These are phyloP conservation scores for Amanita muscaria DNA, from an alignment of 768 basidiomycete species.

Conservation along the genomic window DNA sequence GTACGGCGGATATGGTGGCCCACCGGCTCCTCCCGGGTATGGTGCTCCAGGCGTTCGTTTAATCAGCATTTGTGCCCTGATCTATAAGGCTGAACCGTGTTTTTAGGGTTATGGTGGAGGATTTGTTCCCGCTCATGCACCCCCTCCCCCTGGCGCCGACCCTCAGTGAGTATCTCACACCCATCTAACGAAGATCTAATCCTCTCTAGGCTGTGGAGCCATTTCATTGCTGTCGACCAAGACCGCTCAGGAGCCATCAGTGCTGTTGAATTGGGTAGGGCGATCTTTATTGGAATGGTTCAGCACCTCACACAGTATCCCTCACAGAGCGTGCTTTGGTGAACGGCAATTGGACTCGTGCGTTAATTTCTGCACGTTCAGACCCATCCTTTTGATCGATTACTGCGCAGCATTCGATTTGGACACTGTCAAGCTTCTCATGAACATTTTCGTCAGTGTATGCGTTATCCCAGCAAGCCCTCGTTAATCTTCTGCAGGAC, in stretches of 20 bases:
- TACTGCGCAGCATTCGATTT: constrained; percentile 64
- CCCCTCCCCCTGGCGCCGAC: constrained; percentile 60
- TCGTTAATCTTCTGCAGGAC: constrained; percentile 32
- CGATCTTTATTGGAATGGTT: not conserved
- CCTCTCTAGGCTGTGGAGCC: constrained; percentile 51
- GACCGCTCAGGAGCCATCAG: constrained; percentile 63
- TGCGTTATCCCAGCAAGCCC: not conserved
- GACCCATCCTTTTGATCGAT: not conserved
- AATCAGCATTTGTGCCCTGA: too few species aligned
- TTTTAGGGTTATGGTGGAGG: constrained; percentile 28
- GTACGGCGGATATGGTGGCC: constrained; percentile 11
- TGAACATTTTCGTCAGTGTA: constrained; percentile 65
- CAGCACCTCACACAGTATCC: not conserved
- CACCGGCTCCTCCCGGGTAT: too few species aligned
- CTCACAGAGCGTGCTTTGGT: constrained; percentile 37
- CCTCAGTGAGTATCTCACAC: constrained; percentile 44
- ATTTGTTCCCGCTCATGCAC: constrained; percentile 27
- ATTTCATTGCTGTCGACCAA: constrained; percentile 63
- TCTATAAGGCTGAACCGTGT: too few species aligned
- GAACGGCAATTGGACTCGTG: constrained; percentile 70
- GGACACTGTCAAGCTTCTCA: constrained; percentile 79
- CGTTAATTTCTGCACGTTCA: constrained; percentile 17
- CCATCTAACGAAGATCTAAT: not conserved
- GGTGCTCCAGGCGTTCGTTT: too few species aligned
- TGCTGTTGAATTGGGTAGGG: constrained; percentile 59